These are phyloP conservation scores for Xylariaceae sp. DNA, from an alignment of 2,329 filamentous ascomycete genomes.

Conservation along the genomic window DNA sequence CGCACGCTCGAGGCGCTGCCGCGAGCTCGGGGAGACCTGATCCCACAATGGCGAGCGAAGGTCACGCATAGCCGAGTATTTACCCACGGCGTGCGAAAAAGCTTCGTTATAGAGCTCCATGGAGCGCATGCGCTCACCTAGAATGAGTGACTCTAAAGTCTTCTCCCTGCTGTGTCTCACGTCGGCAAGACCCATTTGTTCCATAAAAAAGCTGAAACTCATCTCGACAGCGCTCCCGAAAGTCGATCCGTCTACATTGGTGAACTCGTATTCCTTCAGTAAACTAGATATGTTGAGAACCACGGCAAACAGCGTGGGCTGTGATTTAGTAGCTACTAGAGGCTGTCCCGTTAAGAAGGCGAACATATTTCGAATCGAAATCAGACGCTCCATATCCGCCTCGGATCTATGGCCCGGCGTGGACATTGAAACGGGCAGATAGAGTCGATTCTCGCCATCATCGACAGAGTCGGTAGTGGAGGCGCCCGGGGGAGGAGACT, in stretches of 20 bases:
- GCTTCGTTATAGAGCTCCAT: constrained; percentile 83
- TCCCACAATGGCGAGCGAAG: constrained; percentile 66
- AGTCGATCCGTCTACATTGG: constrained; percentile 50
- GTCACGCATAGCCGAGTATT: constrained; percentile 68
- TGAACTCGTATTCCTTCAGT: constrained; percentile 56
- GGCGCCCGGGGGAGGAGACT: constrained; percentile 36
- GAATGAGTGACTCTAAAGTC: constrained; percentile 81
- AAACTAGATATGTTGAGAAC: constrained; percentile 52
- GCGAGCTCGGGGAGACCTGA: constrained; percentile 66
- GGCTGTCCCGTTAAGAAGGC: constrained; percentile 62
- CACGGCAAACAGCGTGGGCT: constrained; percentile 50
- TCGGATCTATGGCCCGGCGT: constrained; percentile 34
- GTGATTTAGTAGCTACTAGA: constrained; percentile 53
- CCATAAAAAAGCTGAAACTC: constrained; percentile 71
- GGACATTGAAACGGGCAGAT: constrained; percentile 47
- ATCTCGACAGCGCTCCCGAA: constrained; percentile 58
- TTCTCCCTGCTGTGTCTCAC: constrained; percentile 80
- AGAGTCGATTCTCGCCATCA: constrained; percentile 45
- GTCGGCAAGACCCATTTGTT: constrained; percentile 73
- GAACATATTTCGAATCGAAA: constrained; percentile 62
- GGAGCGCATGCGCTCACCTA: constrained; percentile 83
- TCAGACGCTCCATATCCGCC: constrained; percentile 51
- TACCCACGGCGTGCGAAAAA: constrained; percentile 86
- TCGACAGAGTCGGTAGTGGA: constrained; percentile 32
- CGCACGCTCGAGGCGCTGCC: constrained; percentile 76